phyloP scores from a whole-genome alignment of 2,329 filamentous ascomycete species.

The Alternaria dauci region DNA sequence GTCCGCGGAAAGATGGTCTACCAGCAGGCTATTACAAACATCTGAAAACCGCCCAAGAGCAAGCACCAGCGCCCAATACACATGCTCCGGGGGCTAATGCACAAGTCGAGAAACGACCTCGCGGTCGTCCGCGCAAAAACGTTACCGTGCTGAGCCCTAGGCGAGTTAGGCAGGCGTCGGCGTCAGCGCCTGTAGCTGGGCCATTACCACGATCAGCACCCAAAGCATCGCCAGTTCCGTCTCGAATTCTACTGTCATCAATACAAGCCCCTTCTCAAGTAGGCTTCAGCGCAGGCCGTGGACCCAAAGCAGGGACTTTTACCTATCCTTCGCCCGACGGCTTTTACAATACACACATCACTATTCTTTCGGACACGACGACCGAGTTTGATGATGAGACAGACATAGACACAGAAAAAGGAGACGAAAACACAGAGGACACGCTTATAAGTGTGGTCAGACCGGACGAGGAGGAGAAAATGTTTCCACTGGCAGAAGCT shows the following conservation, averaged over 20 bases:
- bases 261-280: neutral
- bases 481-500: neutral
- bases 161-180: neutral
- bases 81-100: too few relatives aligned
- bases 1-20: neutral
- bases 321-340: neutral
- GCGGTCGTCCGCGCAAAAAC: neutral
- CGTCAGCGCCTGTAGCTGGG: neutral
- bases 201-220: neutral
- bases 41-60: neutral
- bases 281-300: neutral
- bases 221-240: neutral
- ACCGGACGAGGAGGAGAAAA: neutral
- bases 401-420: neutral
- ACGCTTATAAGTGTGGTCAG: too few relatives aligned
- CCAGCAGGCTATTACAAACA: conserved; percentile 5
- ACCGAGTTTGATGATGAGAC: neutral
- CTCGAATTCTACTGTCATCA: neutral
- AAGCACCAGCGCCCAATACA: neutral
- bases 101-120: neutral
- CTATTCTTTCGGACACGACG: neutral
- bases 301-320: neutral
- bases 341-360: neutral
- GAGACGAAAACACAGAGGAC: neutral
- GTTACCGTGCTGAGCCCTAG: neutral